Conservation (phyloP, 2,329 filamentous ascomycete species). For the Cladosporium sp. region DNA sequence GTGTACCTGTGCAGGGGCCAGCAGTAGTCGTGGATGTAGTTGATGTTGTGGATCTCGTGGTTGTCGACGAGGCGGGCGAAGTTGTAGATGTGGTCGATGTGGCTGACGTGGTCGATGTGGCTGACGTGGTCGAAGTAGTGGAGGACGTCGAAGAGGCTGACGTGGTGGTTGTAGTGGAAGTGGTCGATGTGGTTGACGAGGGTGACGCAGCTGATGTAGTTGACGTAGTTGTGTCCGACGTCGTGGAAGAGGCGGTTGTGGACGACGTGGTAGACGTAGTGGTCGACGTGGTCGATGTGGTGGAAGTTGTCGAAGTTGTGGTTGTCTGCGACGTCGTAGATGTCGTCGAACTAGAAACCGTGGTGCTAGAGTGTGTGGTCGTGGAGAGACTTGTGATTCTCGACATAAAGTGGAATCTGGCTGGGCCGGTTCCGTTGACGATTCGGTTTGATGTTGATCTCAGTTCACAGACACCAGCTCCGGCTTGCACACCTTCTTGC, state of each 20-base stretch:
- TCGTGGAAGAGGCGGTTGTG: neutral
- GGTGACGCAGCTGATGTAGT: neutral
- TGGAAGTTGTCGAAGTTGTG: neutral
- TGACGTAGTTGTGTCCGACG: neutral
- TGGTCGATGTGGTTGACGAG: neutral
- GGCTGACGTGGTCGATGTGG: neutral
- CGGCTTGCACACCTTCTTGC: too few species aligned
- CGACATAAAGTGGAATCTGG: neutral
- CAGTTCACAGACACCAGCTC: neutral
- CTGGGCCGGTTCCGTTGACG: neutral
- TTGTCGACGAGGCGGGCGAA: neutral
- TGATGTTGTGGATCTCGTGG: neutral
- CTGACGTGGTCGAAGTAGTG: neutral
- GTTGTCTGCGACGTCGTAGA: neutral
- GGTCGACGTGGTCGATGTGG: neutral
- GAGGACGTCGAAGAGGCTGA: neutral
- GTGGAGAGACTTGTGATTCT: neutral
- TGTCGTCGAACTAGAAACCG: neutral
- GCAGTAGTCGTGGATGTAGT: neutral
- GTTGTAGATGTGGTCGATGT: neutral
- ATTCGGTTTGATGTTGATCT: neutral
- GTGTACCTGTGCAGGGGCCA: slow-evolving; percentile 2
- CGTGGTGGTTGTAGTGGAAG: neutral
- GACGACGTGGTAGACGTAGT: neutral
- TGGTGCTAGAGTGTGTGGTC: neutral